Evolutionary conservation across 2,329 filamentous ascomycete genomes (phyloP), one percentile per base, ranked within the genome.

Genomic region (Phialophora tarda): DNA sequence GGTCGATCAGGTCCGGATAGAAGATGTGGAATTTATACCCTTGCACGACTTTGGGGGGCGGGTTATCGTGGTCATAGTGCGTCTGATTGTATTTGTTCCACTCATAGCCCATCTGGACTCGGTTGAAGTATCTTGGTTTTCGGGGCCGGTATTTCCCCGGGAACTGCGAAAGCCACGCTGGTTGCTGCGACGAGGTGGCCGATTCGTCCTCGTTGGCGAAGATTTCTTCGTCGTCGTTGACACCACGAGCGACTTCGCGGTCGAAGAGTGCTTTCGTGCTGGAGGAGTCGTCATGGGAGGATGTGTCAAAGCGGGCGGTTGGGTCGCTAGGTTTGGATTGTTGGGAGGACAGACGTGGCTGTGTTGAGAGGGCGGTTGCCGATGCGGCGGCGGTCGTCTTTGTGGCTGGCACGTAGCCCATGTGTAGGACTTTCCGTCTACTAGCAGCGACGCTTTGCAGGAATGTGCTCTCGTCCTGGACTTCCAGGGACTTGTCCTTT

Each of bases 21-120:
- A 99, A 99, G 59, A 99, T 94, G 81, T 99, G 98, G 85, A 99
- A 99, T 78, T 96, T 97, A 84, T 99, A 99, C 64, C 95, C 95
- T 78, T 99, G 95, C 11, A 99, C 95, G 6, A 99, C 94, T 80
- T 97, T 97, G 28, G 95, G 95, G 1, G 95, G 95, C 1, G 95
- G 95, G 75, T 98, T 97, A 76, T 98, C 94, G 78, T 97, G 92
- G 78, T 98, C 95, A 81, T 99, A 99, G 80, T 99, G 95, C 12
- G 95, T 99, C 80, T 99, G 95, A 76, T 99, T 99, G 85, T 99
- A 99, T 80, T 99, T 99, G 83, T 99, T 99, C 95, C 95, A 99
- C 78, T 99, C 95, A 78, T 98, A 99, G 61, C 95, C 95, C 91
- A 97, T 97, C 78, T 97, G 93, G 55, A 98, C 93, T 48, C 95